These are phyloP conservation scores for Lathyrus tuberosus DNA, from an alignment of 306 rosid genomes.

Conservation along the genomic window DNA sequence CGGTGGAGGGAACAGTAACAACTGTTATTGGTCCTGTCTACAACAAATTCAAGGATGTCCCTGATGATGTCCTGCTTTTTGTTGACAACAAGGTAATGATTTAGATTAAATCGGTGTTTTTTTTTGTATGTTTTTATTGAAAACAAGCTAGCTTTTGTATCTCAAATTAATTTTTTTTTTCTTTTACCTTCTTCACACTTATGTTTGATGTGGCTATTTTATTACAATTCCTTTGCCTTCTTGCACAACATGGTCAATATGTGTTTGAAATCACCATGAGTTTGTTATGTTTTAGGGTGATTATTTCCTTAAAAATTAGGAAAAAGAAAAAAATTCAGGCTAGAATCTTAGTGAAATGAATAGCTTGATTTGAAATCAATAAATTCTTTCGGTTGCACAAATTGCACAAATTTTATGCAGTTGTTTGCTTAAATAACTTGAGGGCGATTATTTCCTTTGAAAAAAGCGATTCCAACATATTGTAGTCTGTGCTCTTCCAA, in stretches of 20 bases:
- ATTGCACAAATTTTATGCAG: no score
- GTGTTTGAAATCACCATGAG: background rate
- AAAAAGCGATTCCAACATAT: background rate
- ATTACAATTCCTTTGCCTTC: no score
- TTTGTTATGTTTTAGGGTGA: background rate
- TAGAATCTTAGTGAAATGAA: background rate
- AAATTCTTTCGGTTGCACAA: no score
- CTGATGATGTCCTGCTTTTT: constrained; percentile 65
- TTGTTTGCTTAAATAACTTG: no score
- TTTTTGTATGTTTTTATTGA: background rate
- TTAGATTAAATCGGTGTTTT: background rate
- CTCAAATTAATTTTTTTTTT: no score
- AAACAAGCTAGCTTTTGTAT: no score
- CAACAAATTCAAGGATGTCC: constrained; percentile 54
- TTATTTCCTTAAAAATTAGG: background rate
- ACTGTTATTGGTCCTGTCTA: constrained; percentile 64
- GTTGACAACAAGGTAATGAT: constrained; percentile 65
- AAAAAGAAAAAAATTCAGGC: background rate
- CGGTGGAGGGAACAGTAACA: constrained; percentile 63
- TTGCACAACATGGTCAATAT: no score
- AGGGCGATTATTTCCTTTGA: no score
- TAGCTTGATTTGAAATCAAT: background rate
- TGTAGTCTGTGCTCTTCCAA: background rate
- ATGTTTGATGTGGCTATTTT: no score
- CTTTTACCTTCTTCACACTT: no score